Conservation (phyloP, 495 filamentous ascomycete species). For the Geopyxis carbonaria region DNA sequence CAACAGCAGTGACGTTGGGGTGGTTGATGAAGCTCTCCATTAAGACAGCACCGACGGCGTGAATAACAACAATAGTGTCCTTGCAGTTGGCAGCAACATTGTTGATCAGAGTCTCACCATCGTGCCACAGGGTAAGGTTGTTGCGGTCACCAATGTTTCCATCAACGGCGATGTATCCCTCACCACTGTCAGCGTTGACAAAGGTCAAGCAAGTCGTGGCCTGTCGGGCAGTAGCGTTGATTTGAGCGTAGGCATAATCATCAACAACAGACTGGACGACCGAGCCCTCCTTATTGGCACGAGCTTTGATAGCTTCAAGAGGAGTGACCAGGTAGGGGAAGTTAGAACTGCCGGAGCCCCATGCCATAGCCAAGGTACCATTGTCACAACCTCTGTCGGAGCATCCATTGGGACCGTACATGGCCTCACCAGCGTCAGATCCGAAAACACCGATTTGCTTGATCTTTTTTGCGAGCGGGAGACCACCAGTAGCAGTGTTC, state of each 20-base stretch:
- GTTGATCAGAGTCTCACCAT: constrained; percentile 61
- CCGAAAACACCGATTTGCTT: constrained; percentile 49
- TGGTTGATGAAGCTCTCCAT: constrained; percentile 60
- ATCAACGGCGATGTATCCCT: constrained; percentile 71
- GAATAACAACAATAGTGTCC: constrained; percentile 88
- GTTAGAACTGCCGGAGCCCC: constrained; percentile 78
- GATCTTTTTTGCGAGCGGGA: constrained; percentile 42
- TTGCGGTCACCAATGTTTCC: constrained; percentile 80
- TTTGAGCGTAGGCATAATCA: constrained; percentile 48
- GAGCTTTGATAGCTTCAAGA: constrained; percentile 63
- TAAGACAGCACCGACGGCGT: constrained; percentile 66
- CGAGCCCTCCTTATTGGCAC: constrained; percentile 43
- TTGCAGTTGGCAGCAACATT: constrained; percentile 59
- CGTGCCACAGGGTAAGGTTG: constrained; percentile 79
- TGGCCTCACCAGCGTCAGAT: constrained; percentile 37
- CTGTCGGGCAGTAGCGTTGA: constrained; percentile 44
- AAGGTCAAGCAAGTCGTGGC: constrained; percentile 69
- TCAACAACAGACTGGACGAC: constrained; percentile 58
- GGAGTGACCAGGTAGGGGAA: constrained; percentile 88
- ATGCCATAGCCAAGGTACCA: constrained; percentile 78
- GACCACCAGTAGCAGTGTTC: constrained; percentile 38
- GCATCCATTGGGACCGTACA: constrained; percentile 68
- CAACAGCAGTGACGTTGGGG: constrained; percentile 83
- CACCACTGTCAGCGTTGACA: constrained; percentile 72
- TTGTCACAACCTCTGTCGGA: constrained; percentile 64